Base-by-base conservation (phyloP, 2,329 filamentous ascomycete species). In the Clonostachys rosea region DNA sequence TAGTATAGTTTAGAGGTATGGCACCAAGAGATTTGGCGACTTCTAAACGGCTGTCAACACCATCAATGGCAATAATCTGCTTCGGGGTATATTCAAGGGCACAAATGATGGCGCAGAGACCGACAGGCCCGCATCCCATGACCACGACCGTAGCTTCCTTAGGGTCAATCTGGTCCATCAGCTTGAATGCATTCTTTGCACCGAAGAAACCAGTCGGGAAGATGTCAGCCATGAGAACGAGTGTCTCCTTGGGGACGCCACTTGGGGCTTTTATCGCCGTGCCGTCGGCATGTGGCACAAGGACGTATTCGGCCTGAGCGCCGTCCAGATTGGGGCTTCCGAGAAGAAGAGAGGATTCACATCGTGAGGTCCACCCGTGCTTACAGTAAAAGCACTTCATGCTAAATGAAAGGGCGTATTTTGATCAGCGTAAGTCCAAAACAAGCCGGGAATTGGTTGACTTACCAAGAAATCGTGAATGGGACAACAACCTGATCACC, bases 151-250 rank as follows among this genome's bases (percentile, higher is more conserved):
- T 88, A 50, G 83, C 80, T 13, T 70, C 56, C 16, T 63, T 58
- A n/a, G 66, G 50, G 30, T 62, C 52, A 59, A 84, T 69, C 24
- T 30, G 24, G 6, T 59, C 51, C 14, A 50, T 54, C 24, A 30
- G 24, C 9, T 30, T 79, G 64, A 95, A 86, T 6, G 84, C 91
- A 59, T 90, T 94, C 48, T 78, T 76, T 5, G 88, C 88, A 7
- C 89, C 91, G 56, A 91, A 95, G 68, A 83, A 95, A 8, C 91
- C 88, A 0, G 85, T 89, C 2, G 91, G 91, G 66, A 94, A 95
- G 58, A 96, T 95, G 61, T 96, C 91, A 14, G 89, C 90, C 91
- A 96, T 95, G 24, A 96, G 76, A 7, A 95, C 83, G 43, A 95
- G 74, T 35, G 83, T 83, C 53, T 87, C 79, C 54, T 92, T 85